phyloP scores from a whole-genome alignment of 331 rosid genomes.

The Rhamnella rubrinervis region DNA sequence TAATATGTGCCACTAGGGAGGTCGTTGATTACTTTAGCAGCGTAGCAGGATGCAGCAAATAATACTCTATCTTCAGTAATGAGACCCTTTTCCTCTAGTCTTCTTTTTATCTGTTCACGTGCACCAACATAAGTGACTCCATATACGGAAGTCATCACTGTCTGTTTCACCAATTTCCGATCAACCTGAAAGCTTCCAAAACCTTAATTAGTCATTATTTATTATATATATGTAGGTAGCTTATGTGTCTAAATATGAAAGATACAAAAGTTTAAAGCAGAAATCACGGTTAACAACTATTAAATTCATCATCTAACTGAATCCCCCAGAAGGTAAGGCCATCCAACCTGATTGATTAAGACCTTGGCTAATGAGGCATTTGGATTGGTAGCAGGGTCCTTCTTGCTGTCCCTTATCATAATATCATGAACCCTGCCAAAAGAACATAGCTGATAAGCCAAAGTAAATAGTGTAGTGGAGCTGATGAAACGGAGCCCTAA shows the following conservation, averaged over 20 bases:
- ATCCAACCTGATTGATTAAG: conserved; percentile 63
- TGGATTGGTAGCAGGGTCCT: conserved; percentile 60
- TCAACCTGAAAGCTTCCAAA: conserved; percentile 63
- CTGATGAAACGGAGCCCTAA: background rate
- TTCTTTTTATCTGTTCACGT: conserved; percentile 77
- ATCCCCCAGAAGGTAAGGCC: conserved; percentile 12
- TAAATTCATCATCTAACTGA: conserved; percentile 3
- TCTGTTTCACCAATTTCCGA: conserved; percentile 79
- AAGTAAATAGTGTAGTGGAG: background rate
- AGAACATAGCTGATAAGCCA: conserved; percentile 20
- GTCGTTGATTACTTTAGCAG: conserved; percentile 68
- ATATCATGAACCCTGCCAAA: conserved; percentile 70
- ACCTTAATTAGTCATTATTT: conserved; percentile 9
- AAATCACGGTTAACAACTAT: conserved; percentile 1
- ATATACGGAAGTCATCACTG: conserved; percentile 90
- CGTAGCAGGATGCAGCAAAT: conserved; percentile 71
- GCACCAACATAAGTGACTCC: conserved; percentile 91
- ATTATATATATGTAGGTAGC: background rate
- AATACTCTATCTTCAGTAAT: conserved; percentile 61
- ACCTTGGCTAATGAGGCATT: conserved; percentile 61
- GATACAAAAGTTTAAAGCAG: background rate
- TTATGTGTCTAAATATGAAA: background rate
- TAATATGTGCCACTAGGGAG: conserved; percentile 3
- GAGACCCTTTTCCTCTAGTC: conserved; percentile 77
- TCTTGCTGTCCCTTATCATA: conserved; percentile 64